Conservation (phyloP, 2,329 filamentous ascomycete genomes). For the Rhinocladiella similis region DNA sequence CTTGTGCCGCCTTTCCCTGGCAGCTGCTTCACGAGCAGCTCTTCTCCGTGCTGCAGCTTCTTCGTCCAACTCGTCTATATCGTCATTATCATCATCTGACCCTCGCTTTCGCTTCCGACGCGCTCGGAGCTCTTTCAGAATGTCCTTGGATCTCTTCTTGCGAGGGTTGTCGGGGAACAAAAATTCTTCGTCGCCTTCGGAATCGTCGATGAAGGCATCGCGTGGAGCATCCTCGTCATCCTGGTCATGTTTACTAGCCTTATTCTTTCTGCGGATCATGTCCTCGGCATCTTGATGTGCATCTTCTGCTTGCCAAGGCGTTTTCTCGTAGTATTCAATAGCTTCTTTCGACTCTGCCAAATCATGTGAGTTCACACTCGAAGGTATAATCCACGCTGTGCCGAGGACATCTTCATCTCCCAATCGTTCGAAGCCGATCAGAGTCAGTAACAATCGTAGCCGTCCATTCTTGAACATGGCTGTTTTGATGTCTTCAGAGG, state of each 20-base stretch:
- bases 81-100: conserved; percentile 47
- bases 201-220: conserved; percentile 66
- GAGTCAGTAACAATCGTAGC: conserved; percentile 77
- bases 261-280: conserved; percentile 64
- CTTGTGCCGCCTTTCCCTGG: conserved; percentile 73
- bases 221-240: conserved; percentile 37
- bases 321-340: conserved; percentile 77
- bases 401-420: conserved; percentile 71
- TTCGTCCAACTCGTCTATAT: conserved; percentile 60
- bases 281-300: conserved; percentile 68
- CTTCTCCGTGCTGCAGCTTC: conserved; percentile 61
- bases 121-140: conserved; percentile 58
- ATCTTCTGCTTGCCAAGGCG: conserved; percentile 74
- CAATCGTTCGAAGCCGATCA: conserved; percentile 68
- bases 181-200: conserved; percentile 59
- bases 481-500: conserved; percentile 37
- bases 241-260: conserved; percentile 33
- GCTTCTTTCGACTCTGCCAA: conserved; percentile 69
- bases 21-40: conserved; percentile 62
- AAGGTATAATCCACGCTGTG: conserved; percentile 75
- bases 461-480: conserved; percentile 89
- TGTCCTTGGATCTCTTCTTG: conserved; percentile 45
- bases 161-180: conserved; percentile 63
- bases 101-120: conserved; percentile 54
- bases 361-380: conserved; percentile 61